A percentile compares a stretch with the other conserved stretches of the same genome.
These are phyloP conservation scores for Mycosphaerelloides madeirae DNA, from an alignment of 2,329 filamentous ascomycete genomes.

Conservation along the genomic window DNA sequence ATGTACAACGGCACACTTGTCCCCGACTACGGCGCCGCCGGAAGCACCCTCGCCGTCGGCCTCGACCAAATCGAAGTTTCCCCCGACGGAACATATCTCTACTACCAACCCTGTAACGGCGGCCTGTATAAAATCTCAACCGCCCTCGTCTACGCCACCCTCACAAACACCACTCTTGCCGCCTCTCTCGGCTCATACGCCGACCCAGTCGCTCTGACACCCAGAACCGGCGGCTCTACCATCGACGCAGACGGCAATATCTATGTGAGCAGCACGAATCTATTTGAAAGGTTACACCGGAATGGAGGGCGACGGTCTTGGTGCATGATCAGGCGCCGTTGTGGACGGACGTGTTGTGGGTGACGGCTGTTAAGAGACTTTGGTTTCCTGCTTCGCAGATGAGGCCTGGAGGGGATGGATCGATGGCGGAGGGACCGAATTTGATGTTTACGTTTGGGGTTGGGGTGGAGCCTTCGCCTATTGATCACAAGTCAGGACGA, in stretches of 20 bases:
- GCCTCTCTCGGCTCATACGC: slow-evolving; percentile 21
- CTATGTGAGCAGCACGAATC: slow-evolving; percentile 33
- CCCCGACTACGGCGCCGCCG: not conserved
- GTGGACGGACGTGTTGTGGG: slow-evolving; percentile 4
- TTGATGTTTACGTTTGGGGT: slow-evolving; percentile 2
- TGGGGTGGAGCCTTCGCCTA: slow-evolving; percentile 3
- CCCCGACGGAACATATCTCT: slow-evolving; percentile 1
- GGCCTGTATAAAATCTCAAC: slow-evolving; percentile 34
- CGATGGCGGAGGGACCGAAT: slow-evolving; percentile 2
- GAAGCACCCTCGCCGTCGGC: not conserved
- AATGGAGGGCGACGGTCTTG: slow-evolving; percentile 23
- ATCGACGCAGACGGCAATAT: slow-evolving; percentile 37
- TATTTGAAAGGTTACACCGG: slow-evolving; percentile 26
- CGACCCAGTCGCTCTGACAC: slow-evolving; percentile 32
- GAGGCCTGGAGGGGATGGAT: slow-evolving; percentile 1
- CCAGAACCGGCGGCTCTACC: slow-evolving; percentile 34
- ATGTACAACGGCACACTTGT: slow-evolving; percentile 1
- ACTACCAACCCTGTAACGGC: slow-evolving; percentile 34
- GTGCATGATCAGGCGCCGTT: slow-evolving; percentile 18
- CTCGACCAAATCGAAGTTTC: slow-evolving; percentile 4
- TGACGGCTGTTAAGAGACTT: not conserved
- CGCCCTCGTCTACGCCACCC: slow-evolving; percentile 29
- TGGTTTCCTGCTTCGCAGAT: slow-evolving; percentile 4
- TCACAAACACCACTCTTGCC: slow-evolving; percentile 30
- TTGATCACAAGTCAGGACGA: too few relatives aligned